phyloP scores from a whole-genome alignment of 2,329 filamentous ascomycete genomes.

The Colletotrichum nymphaeae region DNA sequence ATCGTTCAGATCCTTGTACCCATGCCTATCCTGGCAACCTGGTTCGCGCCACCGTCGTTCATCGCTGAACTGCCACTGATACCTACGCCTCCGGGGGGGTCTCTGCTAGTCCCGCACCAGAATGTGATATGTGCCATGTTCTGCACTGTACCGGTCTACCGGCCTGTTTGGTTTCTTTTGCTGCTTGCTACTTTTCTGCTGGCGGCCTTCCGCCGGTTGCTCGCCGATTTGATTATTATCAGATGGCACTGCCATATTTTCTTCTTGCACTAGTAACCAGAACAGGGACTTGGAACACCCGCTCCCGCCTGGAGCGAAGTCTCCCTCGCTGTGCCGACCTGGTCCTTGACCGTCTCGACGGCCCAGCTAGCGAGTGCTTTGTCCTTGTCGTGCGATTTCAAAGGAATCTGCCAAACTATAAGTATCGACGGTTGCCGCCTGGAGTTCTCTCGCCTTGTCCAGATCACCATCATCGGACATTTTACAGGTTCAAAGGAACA shows the following conservation, averaged over 20 bases:
- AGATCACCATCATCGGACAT: constrained; percentile 27
- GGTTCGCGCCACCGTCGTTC: constrained; percentile 32
- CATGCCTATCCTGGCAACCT: constrained; percentile 23
- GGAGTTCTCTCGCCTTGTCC: constrained; percentile 9
- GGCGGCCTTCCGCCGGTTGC: constrained; percentile 32
- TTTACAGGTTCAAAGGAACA: constrained; percentile 7
- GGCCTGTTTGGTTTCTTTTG: constrained; percentile 30
- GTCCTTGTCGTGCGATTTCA: constrained; percentile 28
- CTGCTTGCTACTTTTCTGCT: constrained; percentile 11
- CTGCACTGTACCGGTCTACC: constrained; percentile 32
- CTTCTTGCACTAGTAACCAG: constrained; percentile 34
- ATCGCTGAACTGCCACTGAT: constrained; percentile 27
- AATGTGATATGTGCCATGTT: constrained; percentile 22
- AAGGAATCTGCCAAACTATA: constrained; percentile 32
- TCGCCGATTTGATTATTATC: constrained; percentile 30
- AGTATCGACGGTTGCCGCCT: constrained; percentile 30
- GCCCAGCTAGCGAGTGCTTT: constrained; percentile 24
- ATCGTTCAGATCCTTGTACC: constrained; percentile 26
- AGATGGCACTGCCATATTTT: constrained; percentile 34
- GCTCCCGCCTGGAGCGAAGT: constrained; percentile 24
- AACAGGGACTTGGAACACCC: constrained; percentile 33
- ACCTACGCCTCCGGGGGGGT: constrained; percentile 5
- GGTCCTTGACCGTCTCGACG: constrained; percentile 27
- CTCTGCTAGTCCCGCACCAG: constrained; percentile 31
- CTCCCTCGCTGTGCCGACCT: constrained; percentile 24